Base-by-base conservation (phyloP, 2,329 filamentous ascomycete genomes). In the Pezicula rhizophila region DNA sequence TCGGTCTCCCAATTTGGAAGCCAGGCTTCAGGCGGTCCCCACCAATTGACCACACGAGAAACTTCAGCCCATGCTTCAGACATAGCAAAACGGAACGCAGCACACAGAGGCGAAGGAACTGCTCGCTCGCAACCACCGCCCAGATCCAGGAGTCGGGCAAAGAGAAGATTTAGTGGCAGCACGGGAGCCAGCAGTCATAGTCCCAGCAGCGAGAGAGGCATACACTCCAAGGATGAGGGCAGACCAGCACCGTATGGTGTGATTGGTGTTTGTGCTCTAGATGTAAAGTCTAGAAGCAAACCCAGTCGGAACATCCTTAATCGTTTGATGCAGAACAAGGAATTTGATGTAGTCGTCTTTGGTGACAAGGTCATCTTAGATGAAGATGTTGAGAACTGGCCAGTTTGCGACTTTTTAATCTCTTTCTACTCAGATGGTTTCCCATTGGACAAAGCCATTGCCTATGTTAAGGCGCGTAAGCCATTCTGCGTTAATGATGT, bases 371-470 rank as follows among this genome's bases (percentile, higher is more conserved):
- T 96, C 39, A 99, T 99, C 58, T 76, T 99, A 33, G 93, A 99
- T 63, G 93, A 99, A 78, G 88, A 87, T 54, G 86, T 96, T 48
- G 90, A 95, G 68, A 95, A 96, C 65, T 96, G 91, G 91, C 91
- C 91, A 15, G 82, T 95, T 47, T 77, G 75, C 68, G 93, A 99
- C 70, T 99, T 95, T 62, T 72, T 99, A 48, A 96, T 99, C 62
- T 96, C 91, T 3, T 99, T 99, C 71, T 99, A 97, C 69, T 97
- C 92, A 0, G 92, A 96, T 66, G 93, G 93, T 1, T 99, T 99
- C 58, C 93, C 93, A 0, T 72, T 99, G 42, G 91, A 97, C 57
- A 99, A 99, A 66, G 93, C 95, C 5, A 95, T 99, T 60, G 89
- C 90, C 31, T 99, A 99, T 67, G 89, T 90, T 53, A 89, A 90